A percentile compares a stretch with the other conserved stretches of the same genome.
Conservation (phyloP, 331 rosid species). For the Acacia concinna region DNA sequence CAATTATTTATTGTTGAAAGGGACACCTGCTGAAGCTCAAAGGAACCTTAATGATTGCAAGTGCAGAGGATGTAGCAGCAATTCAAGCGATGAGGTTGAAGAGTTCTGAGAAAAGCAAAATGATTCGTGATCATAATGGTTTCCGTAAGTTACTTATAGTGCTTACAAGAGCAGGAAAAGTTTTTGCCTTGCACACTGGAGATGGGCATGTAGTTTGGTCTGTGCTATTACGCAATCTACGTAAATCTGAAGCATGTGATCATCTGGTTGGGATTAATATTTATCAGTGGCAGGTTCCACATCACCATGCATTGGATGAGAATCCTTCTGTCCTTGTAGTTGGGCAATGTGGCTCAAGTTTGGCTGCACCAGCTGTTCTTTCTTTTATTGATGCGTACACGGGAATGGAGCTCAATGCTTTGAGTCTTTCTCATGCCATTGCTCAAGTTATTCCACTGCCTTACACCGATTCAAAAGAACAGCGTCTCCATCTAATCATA, state of each 20-base stretch:
- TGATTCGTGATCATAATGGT: constrained; percentile 98
- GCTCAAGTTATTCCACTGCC: constrained; percentile 83
- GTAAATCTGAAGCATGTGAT: constrained; percentile 65
- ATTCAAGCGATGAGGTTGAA: constrained; percentile 83
- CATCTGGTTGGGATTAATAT: constrained; percentile 68
- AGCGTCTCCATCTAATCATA: constrained; percentile 80
- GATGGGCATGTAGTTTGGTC: constrained; percentile 95
- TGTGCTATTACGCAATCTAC: constrained; percentile 56
- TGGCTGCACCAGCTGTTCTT: constrained; percentile 61
- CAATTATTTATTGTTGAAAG: constrained; percentile 49
- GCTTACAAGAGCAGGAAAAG: constrained; percentile 88
- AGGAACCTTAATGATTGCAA: constrained; percentile 96
- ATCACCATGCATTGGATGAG: constrained; percentile 96
- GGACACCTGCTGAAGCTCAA: constrained; percentile 93
- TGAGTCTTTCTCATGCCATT: constrained; percentile 57
- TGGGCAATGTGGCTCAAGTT: constrained; percentile 75
- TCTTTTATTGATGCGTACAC: constrained; percentile 86
- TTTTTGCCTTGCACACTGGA: constrained; percentile 96
- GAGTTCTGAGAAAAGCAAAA: constrained; percentile 91
- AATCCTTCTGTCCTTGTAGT: constrained; percentile 84
- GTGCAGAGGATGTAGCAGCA: constrained; percentile 79
- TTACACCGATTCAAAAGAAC: constrained; percentile 85
- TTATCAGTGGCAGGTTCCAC: constrained; percentile 99
- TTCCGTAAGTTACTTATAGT: constrained; percentile 87
- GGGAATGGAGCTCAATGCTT: constrained; percentile 68